Percentiles rank a stretch among this genome's conserved stretches.
phyloP scores from a whole-genome alignment of 2,329 filamentous ascomycete species.

The Trichoderma pleuroti region DNA sequence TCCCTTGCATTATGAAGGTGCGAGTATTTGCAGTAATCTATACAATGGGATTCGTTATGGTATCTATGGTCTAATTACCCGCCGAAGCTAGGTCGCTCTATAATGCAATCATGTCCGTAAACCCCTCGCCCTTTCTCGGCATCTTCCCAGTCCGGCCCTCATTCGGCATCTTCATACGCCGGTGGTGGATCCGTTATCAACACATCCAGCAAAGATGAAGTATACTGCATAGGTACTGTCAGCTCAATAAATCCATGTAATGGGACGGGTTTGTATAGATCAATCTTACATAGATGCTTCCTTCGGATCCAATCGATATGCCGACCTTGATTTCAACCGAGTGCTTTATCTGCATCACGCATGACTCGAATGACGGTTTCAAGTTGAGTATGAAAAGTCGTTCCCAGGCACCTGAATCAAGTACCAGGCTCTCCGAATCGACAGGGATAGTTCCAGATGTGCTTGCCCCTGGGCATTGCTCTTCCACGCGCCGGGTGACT shows the following conservation, averaged over 20 bases:
- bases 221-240: not conserved
- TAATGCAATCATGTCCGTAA: not conserved
- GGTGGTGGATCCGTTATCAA: not conserved
- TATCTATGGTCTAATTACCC: not conserved
- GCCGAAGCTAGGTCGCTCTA: not conserved
- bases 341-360: constrained; percentile 1
- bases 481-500: not conserved
- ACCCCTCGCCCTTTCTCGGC: too few species aligned
- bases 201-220: not conserved
- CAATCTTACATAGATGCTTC: not conserved
- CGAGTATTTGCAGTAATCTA: not conserved
- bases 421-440: not conserved
- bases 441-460: not conserved
- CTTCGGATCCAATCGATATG: not conserved
- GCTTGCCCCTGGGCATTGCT: not conserved
- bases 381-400: not conserved
- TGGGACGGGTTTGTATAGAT: not conserved
- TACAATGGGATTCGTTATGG: not conserved
- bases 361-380: not conserved
- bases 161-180: not conserved
- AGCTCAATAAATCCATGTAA: not conserved
- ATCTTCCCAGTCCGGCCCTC: not conserved
- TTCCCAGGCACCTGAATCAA: not conserved
- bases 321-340: not conserved
- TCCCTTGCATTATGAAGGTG: not conserved